Conservation (phyloP, 163 green algal species). For the Chlamydomonas reinhardtii region DNA sequence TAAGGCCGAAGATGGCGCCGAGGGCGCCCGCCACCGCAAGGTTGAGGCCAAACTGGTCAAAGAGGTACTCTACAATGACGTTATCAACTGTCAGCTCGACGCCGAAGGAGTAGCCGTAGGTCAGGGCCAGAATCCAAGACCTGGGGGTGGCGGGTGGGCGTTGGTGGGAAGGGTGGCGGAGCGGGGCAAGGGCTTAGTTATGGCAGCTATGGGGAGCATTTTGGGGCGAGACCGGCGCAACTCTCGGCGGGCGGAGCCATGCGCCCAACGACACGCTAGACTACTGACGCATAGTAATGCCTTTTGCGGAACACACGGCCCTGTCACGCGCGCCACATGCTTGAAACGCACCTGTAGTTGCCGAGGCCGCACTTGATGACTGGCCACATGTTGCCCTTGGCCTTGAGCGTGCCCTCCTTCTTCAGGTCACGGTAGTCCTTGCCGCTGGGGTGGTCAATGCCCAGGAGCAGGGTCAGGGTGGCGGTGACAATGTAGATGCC, state of each 20-base stretch:
- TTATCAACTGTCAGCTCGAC: constrained; percentile 98
- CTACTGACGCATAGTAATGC: too few species aligned
- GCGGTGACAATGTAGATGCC: constrained; percentile 84
- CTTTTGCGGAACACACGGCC: not conserved
- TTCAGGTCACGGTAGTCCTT: constrained; percentile 76
- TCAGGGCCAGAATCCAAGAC: constrained; percentile 76
- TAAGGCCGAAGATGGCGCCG: constrained; percentile 85
- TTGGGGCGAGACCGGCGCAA: too few species aligned
- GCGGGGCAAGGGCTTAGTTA: too few species aligned
- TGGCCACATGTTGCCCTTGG: constrained; percentile 36
- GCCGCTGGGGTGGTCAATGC: constrained; percentile 46
- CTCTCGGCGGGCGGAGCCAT: too few species aligned
- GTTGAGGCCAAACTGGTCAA: constrained; percentile 90
- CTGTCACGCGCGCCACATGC: not conserved
- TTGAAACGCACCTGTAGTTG: constrained; percentile 52
- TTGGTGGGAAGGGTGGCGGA: too few species aligned
- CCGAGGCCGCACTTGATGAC: constrained; percentile 55
- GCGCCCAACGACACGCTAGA: too few species aligned
- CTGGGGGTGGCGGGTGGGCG: too few species aligned
- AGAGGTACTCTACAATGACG: constrained; percentile 91
- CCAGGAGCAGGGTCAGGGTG: constrained; percentile 71
- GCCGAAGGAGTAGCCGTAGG: constrained; percentile 91
- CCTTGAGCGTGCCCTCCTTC: constrained; percentile 54
- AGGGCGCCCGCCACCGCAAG: constrained; percentile 77
- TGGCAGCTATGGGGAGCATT: too few species aligned